Percentiles rank a stretch among this genome's conserved stretches.
Evolutionary conservation across 1,284 basidiomycete genomes (phyloP).

Genomic region (Tilletia walkeri): DNA sequence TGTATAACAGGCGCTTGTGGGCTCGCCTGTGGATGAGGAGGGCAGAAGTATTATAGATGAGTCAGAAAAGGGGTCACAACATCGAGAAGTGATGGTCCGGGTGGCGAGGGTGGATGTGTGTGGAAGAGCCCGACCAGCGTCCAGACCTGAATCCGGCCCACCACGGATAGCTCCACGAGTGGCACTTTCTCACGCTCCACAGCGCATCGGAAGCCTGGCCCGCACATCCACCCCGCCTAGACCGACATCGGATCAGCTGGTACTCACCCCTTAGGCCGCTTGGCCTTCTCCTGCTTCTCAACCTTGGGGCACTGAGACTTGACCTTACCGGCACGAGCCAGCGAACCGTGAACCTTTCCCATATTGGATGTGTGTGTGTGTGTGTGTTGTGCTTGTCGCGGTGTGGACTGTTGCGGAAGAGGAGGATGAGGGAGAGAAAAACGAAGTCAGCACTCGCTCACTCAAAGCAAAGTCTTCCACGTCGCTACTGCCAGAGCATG

Average conservation of each 20-base stretch:
- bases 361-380: slow-evolving; percentile 49
- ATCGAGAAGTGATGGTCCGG: neutral
- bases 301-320: slow-evolving; percentile 89
- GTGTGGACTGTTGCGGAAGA: neutral
- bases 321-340: slow-evolving; percentile 99
- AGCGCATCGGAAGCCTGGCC: neutral
- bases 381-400: neutral
- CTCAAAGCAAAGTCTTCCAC: too few species aligned
- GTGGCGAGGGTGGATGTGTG: neutral
- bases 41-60: neutral
- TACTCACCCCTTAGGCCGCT: slow-evolving; percentile 74
- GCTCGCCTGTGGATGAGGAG: slow-evolving; percentile 62
- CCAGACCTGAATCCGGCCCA: too few species aligned
- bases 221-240: neutral
- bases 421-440: neutral
- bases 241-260: neutral
- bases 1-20: slow-evolving; percentile 92
- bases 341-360: slow-evolving; percentile 91
- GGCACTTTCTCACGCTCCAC: too few species aligned
- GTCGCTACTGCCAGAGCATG: too few species aligned
- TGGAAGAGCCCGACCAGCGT: too few species aligned
- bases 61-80: neutral
- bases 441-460: neutral
- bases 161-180: too few species aligned
- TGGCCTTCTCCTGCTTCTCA: slow-evolving; percentile 97